These are phyloP conservation scores for Phytopythium delawarense DNA, from an alignment of 352 stramenopile genomes.

Conservation along the genomic window DNA sequence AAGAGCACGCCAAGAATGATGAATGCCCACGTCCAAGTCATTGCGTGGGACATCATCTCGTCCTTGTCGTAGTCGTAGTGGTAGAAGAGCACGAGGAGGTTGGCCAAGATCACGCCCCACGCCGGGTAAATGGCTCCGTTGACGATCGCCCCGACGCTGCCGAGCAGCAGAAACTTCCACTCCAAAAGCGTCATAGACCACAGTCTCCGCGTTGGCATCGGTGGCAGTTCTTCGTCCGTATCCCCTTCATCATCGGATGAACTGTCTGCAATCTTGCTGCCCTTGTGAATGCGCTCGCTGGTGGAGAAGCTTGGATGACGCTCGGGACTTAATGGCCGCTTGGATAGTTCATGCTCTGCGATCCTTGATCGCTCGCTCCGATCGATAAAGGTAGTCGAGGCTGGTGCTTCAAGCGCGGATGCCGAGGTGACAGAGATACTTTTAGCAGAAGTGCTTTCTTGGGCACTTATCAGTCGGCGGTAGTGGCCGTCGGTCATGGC, in stretches of 20 bases:
- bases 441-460: slow-evolving; percentile 11
- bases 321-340: background rate
- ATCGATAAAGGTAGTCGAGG: background rate
- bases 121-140: slow-evolving; percentile 43
- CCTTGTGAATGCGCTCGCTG: background rate
- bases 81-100: slow-evolving; percentile 52
- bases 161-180: slow-evolving; percentile 41
- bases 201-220: slow-evolving; percentile 20
- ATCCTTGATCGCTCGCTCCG: background rate
- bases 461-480: slow-evolving; percentile 31
- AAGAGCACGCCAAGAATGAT: slow-evolving; percentile 35
- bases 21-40: slow-evolving; percentile 17
- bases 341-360: background rate
- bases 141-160: slow-evolving; percentile 30
- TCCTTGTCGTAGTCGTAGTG: slow-evolving; percentile 29
- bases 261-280: background rate
- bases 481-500: slow-evolving; percentile 39
- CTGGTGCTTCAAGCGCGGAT: background rate
- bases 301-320: background rate
- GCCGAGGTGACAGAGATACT: background rate
- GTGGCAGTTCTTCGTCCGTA: background rate
- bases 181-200: slow-evolving; percentile 44
- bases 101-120: slow-evolving; percentile 45
- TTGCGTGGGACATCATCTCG: slow-evolving; percentile 21
- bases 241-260: background rate